Base-by-base conservation (phyloP, 495 filamentous ascomycete species). In the Tetracladium marchalianum region DNA sequence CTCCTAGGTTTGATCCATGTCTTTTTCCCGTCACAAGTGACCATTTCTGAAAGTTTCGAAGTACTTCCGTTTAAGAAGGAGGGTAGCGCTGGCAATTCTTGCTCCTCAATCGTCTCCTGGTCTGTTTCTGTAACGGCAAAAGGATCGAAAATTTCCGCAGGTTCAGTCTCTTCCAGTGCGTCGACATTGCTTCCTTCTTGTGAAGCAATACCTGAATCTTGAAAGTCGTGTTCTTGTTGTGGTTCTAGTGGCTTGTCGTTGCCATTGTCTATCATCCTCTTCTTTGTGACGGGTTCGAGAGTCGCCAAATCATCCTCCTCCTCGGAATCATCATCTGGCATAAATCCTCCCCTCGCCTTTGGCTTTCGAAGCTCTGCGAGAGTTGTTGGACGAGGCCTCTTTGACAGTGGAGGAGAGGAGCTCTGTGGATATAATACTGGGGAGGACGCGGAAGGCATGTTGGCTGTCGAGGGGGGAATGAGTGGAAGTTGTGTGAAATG, bases 21-120 rank as follows among this genome's bases (percentile, higher is more conserved):
- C 1, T 68, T 67, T 42, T 71, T 79, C 43, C 87, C 87, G 1
- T 76, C 74, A 55, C 81, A 88, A 18, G 77, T 85, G 42, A 72
- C 76, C 16, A 85, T 68, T 31, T 73, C 41, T 65, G 47, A 9
- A 19, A 5, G 46, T 31, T 52, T 54, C 9, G 42, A 15, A 5
- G 27, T 31, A 19, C 22, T 39, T 6, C 39, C 38, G 11, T 18
- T 39, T 1, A 58, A 42, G 35, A 54, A 54, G 34, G 35, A 59
- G 11, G 24, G 58, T 37, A 48, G 53, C 47, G 45, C 38, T 36
- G 39, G 55, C 51, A 18, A 13, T 27, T 47, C 45, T 34, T 31
- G 11, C 38, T 18, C 18, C 9, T 46, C 49, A 15, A 31, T 13
- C 10, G 12, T 4, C 12, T 15, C 19, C 5, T 5, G 11, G 31